Evolutionary conservation across 306 rosid genomes (phyloP), one percentile per base, ranked within the genome.

Genomic region (Prunus salicina): DNA sequence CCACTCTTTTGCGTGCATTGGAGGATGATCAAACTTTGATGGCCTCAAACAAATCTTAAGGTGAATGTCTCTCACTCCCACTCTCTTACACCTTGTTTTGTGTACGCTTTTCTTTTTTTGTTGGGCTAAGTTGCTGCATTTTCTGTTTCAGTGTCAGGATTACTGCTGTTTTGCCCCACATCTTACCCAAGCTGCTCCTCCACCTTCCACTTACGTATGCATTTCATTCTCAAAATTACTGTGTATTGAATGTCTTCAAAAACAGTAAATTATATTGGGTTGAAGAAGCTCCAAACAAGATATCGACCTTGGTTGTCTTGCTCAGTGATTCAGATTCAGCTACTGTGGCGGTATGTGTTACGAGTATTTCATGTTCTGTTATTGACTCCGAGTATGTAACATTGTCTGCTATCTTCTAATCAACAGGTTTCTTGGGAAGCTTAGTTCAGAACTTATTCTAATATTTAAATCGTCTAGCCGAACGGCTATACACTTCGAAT

Each of bases 31-130:
- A 83, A 79, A 90, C 96, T 73, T 92, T 30, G 97, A 95, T 67
- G 99, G 99, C 73, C 99, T 95, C 69, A 95, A 95, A 82, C 99
- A 95, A 86, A 95, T 95, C 82, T 84, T 95, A 64, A 95, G 99
- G 97, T 92, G 78, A 67, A 34, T 45, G 3, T 53, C 46, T 73
- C 9, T 64, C 55, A 3, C 22, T 79, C 12, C 12, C 58, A 10
- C 28, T 41, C 58, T 38, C 30, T 66, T 77, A 67, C 41, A 43
- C 55, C 14, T 27, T 61, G 32, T 45, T 28, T 57, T 52, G 57
- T 41, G 2, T 61, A 52, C 19, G 43, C 30, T 20, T 15, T 45
- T 38, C 38, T 60, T 60, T 13, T 12, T 49, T 60, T 12, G 16
- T 6, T 60, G 34, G 70, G n/a, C 89, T 85, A 68, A 87, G 61